These are phyloP conservation scores for Debaryomyces robertsiae DNA, from an alignment of 1,139 yeast species.

Conservation along the genomic window DNA sequence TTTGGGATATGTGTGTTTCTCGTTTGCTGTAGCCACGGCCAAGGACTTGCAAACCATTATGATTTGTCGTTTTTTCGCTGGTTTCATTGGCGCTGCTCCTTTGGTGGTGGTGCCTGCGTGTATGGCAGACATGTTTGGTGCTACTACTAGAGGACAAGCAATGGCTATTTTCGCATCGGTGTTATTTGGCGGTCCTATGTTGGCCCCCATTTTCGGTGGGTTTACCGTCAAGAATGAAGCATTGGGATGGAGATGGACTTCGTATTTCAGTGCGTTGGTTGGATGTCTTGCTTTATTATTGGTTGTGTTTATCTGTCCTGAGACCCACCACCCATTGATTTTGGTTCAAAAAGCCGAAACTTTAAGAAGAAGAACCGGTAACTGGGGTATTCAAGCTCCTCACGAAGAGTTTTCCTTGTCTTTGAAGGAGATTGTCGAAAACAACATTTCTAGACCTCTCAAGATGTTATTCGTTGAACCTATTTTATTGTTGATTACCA, in stretches of 20 bases:
- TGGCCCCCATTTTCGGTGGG: slow-evolving; percentile 63
- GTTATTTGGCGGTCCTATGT: slow-evolving; percentile 74
- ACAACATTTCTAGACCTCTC: slow-evolving; percentile 67
- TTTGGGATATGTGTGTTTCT: slow-evolving; percentile 59
- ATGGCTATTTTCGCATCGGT: slow-evolving; percentile 64
- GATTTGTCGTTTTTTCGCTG: slow-evolving; percentile 74
- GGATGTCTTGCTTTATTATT: slow-evolving; percentile 33
- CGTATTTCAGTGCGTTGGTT: slow-evolving; percentile 51
- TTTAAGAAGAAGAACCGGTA: slow-evolving; percentile 51
- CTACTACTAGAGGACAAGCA: slow-evolving; percentile 66
- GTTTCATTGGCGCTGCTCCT: slow-evolving; percentile 78
- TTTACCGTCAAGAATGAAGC: slow-evolving; percentile 24
- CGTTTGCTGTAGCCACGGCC: slow-evolving; percentile 73
- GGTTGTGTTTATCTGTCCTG: slow-evolving; percentile 34
- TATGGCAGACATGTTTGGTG: slow-evolving; percentile 73
- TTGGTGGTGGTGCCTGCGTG: slow-evolving; percentile 83
- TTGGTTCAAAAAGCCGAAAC: slow-evolving; percentile 56
- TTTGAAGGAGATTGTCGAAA: slow-evolving; percentile 61
- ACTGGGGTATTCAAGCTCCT: slow-evolving; percentile 80
- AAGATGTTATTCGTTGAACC: slow-evolving; percentile 68
- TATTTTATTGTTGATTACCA: slow-evolving; percentile 59
- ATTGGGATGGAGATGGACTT: slow-evolving; percentile 56
- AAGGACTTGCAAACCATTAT: slow-evolving; percentile 72
- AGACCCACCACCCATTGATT: slow-evolving; percentile 48
- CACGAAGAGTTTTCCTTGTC: slow-evolving; percentile 68